Conservation (phyloP, 2,329 filamentous ascomycete genomes). For the Fusarium sp. region DNA sequence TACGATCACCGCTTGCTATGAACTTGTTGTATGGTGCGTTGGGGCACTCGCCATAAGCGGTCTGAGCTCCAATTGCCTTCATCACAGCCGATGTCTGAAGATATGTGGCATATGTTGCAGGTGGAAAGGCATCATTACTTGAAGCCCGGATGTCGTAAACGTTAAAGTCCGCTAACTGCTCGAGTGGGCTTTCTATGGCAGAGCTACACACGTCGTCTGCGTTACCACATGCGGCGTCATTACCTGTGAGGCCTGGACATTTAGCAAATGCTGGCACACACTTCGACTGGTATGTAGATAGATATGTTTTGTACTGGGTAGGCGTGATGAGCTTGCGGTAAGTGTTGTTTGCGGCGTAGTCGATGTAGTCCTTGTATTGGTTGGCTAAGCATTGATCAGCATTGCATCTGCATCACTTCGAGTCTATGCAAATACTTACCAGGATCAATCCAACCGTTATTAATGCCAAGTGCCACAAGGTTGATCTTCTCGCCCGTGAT, state of each 20-base stretch:
- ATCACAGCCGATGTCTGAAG: constrained; percentile 29
- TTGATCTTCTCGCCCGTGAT: constrained; percentile 58
- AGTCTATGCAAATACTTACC: constrained; percentile 31
- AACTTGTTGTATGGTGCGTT: constrained; percentile 32
- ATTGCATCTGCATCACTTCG: not conserved
- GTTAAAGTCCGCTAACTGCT: constrained; percentile 52
- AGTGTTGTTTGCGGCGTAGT: constrained; percentile 51
- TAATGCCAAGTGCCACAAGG: constrained; percentile 65
- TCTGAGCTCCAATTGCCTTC: constrained; percentile 39
- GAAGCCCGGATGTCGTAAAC: constrained; percentile 61
- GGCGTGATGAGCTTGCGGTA: constrained; percentile 48
- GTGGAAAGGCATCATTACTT: constrained; percentile 29
- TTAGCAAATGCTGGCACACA: constrained; percentile 43
- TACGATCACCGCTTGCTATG: constrained; percentile 40
- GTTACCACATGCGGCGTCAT: constrained; percentile 44
- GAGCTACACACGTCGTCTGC: constrained; percentile 46
- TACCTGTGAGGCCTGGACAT: constrained; percentile 34
- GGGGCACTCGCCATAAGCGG: constrained; percentile 39
- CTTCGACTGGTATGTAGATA: constrained; percentile 48
- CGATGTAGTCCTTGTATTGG: constrained; percentile 50
- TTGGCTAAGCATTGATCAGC: not conserved
- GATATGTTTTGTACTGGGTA: constrained; percentile 30
- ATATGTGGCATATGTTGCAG: constrained; percentile 34
- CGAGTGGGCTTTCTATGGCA: constrained; percentile 27
- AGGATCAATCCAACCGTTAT: constrained; percentile 68